Base-by-base conservation (phyloP, 257 asterid species). In the Eustoma russellianum region DNA sequence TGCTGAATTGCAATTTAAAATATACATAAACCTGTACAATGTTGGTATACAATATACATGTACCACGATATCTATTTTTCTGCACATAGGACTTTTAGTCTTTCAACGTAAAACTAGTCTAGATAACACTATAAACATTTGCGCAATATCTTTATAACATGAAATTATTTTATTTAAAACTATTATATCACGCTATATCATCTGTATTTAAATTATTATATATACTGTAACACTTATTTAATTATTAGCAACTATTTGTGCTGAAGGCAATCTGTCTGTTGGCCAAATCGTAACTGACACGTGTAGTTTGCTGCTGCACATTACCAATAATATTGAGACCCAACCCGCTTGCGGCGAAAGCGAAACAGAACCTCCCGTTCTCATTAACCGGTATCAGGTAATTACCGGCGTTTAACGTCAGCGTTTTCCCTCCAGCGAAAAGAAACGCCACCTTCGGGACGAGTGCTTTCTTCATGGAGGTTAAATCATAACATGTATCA, bases 271-370 rank as follows among this genome's bases (percentile, higher is more conserved):
- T 71, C 13, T 50, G 46, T 5, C 53, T 79, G 18, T 70, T 74
- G 28, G 77, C 95, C 55, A 83, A 51, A 53, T 86, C 75, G 56
- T 67, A 86, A 60, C 61, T 76, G 64, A 90, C 93, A 71, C 98
- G 88, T 57, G 77, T 83, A 78, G 95, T 91, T 60, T 86, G 96
- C 55, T 90, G 98, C 76, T 90, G 98, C 38, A 76, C 62, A 30
- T 83, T 90, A 8, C 98, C 98, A 55, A 90, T 83, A 34, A 90
- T 83, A 6, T 86, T 79, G 63, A 79, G 61, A 14, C 73, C n/a
- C n/a, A 74, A 79, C 6, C 51, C 17, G 62, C 78, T 64, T 41
- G 59, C 73, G 34, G 98, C 95, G 56, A 90, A 90, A 0, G 96
- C 98, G 3, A 83, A 63, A 70, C 98, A 90, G 68, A 66, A 79